Conservation (phyloP, 805 yeast species). For the Saccharomycopsis selenospora region DNA sequence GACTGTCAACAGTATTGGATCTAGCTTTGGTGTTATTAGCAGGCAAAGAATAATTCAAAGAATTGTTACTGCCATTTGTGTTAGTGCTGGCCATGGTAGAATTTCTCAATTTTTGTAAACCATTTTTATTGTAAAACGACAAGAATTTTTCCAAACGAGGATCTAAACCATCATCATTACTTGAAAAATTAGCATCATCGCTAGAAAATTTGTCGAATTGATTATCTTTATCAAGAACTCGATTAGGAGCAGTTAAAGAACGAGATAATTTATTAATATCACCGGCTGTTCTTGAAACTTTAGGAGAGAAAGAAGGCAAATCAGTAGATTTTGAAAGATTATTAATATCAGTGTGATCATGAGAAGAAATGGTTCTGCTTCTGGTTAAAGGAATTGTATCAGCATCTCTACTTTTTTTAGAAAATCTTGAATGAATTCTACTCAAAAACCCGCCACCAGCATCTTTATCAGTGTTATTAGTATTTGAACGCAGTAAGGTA, state of each 20-base stretch:
- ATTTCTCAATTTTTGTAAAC: slow-evolving; percentile 10
- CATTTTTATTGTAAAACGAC: slow-evolving; percentile 30
- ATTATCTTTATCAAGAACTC: background rate
- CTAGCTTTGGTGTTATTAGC: background rate
- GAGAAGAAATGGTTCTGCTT: background rate
- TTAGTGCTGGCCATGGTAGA: no score
- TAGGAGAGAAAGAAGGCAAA: no score
- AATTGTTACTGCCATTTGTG: background rate
- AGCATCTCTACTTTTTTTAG: slow-evolving; percentile 5
- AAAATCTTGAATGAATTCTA: slow-evolving; percentile 10
- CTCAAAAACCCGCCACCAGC: slow-evolving; percentile 14
- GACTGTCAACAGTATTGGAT: background rate
- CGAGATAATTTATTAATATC: background rate
- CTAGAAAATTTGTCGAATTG: background rate
- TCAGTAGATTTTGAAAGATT: no score
- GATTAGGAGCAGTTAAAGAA: slow-evolving; percentile 1
- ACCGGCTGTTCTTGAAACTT: no score
- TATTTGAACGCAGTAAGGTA: background rate
- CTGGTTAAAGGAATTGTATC: background rate
- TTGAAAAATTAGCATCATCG: slow-evolving; percentile 21
- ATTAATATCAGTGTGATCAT: no score
- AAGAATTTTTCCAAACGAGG: slow-evolving; percentile 42
- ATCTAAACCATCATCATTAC: slow-evolving; percentile 30
- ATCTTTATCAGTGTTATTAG: background rate
- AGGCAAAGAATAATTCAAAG: slow-evolving; percentile 1